Evolutionary conservation across 2,329 filamentous ascomycete genomes (phyloP), one percentile per base, ranked within the genome.

Genomic region (Davidsoniella eucalypti): DNA sequence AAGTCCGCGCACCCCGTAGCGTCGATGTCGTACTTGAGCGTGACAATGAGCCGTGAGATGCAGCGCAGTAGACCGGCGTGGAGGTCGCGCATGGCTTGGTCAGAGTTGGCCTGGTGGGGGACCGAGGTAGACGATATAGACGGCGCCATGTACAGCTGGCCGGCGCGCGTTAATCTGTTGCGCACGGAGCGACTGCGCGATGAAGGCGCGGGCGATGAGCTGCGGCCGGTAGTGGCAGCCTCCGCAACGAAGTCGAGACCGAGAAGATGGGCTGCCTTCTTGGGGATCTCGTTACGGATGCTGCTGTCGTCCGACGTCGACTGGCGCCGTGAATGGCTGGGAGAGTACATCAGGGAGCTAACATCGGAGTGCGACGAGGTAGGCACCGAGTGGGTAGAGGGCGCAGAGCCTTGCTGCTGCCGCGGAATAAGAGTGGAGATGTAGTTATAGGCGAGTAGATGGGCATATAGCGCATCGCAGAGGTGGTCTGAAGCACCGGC

Each of bases 361-460:
- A 42, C 29, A 21, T 49, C 49, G 9, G 51, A 52, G 41, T 6
- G 61, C 54, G 46, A 51, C 53, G 52, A 57, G 55, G 29, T 36
- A 8, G 37, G 41, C 5, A 47, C 25, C 12, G 52, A 53, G 9
- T 46, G 21, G 17, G 46, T 4, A 12, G 18, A 25, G 16, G 41
- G 42, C 9, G 36, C 18, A 12, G 58, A 57, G 23, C 44, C 12
- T 33, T 33, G 29, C 8, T 33, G 29, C 36, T 41, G 49, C 23
- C 37, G 53, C 9, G 49, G 40, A 42, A 62, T 57, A 37, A 64
- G 58, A n/a, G 58, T 58, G 7, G 61, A 62, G 45, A 78, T 63
- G 61, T 78, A 78, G 60, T 77, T 78, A 60, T 74, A 77, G 0
- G 72, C 74, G 3, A 78, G 61, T 7, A 78, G 64, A 56, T 79